Base-by-base conservation (phyloP, 2,329 filamentous ascomycete species). In the Mycosphaerella arachidis region DNA sequence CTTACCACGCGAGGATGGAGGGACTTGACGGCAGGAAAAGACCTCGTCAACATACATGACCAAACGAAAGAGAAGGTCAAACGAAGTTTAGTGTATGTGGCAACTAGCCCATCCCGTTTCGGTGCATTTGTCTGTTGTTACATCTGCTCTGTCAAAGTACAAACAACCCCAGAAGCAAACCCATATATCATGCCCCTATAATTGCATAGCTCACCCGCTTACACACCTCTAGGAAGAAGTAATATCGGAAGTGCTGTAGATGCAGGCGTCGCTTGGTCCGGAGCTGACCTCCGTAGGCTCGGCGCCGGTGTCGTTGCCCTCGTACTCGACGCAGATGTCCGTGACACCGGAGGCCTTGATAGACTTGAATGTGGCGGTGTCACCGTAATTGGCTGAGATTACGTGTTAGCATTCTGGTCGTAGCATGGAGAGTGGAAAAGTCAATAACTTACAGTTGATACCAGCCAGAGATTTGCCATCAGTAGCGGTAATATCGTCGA, bases 381-480 rank as follows among this genome's bases (percentile, higher is more conserved):
- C 61, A 30, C 58, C 61, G 52, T 58, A 61, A 74, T 81, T 82
- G 58, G 74, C 81, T 82, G 70, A 82, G 6, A 10, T 20, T 6
- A 2, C 18, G 27, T 18, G 48, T 24, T 24, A 31, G 16, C 9
- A n/a, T 8, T 7, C 2, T 31, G 20, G 24, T n/a, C 9, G 48
- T 27, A 56, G 43, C 35, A 48, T 8, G 54, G 40, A 24, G 46
- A 27, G 5, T 4, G 4, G 7, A 16, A 16, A 35, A 6, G n/a
- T 5, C 51, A 29, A 24, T 3, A 4, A 35, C 31, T 35, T 12
- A 59, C 73, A 74, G 74, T 82, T 82, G 71, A 82, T 81, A 51
- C 79, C 79, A 61, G 61, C 77, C 31, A 80, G 73, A 31, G 75
- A 73, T 48, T 73, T 68, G 56, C 80, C 80, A 58, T 75, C 71